Evolutionary conservation across 2,329 filamentous ascomycete genomes (phyloP).

Genomic region (Emergomyces pasteurianus): DNA sequence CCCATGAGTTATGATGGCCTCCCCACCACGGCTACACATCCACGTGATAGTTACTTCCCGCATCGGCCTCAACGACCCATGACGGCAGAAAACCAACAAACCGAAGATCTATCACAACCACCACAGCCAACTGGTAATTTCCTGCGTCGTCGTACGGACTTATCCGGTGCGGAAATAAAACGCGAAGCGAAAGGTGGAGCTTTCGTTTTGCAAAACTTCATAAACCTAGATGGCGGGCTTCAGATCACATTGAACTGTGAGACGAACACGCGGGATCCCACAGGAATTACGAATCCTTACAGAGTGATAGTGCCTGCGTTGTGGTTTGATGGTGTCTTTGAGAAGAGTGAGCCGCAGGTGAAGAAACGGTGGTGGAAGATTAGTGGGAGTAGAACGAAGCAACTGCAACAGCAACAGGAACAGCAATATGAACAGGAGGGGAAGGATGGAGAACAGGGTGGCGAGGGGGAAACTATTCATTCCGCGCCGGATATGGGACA

Average conservation of each 20-base stretch:
- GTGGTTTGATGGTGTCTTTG: slow-evolving; percentile 35
- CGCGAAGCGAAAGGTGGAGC: slow-evolving; percentile 43
- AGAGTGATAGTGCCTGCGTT: slow-evolving; percentile 73
- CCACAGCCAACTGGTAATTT: slow-evolving; percentile 37
- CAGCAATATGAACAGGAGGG: slow-evolving; percentile 11
- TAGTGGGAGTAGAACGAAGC: slow-evolving; percentile 15
- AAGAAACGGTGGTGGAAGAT: slow-evolving; percentile 26
- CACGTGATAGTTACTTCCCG: slow-evolving; percentile 24
- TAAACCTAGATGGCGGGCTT: slow-evolving; percentile 72
- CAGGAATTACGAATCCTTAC: slow-evolving; percentile 80
- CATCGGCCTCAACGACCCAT: slow-evolving; percentile 6
- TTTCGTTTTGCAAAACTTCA: slow-evolving; percentile 38
- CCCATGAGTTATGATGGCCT: slow-evolving; percentile 26
- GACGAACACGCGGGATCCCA: slow-evolving; percentile 70
- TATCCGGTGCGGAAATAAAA: slow-evolving; percentile 50
- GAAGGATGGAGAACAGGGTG: slow-evolving; percentile 5
- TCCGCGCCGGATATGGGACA: background rate
- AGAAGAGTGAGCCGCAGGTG: slow-evolving; percentile 23
- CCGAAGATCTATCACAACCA: slow-evolving; percentile 7
- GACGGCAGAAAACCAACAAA: slow-evolving; percentile 3
- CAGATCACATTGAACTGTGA: slow-evolving; percentile 86
- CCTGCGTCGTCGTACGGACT: slow-evolving; percentile 57
- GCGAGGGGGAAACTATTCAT: background rate
- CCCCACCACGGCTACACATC: slow-evolving; percentile 16
- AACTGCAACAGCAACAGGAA: slow-evolving; percentile 12